Percentiles rank a stretch among this genome's conserved stretches.
phyloP scores from a whole-genome alignment of 257 asterid genomes.

The Solanum chaucha region DNA sequence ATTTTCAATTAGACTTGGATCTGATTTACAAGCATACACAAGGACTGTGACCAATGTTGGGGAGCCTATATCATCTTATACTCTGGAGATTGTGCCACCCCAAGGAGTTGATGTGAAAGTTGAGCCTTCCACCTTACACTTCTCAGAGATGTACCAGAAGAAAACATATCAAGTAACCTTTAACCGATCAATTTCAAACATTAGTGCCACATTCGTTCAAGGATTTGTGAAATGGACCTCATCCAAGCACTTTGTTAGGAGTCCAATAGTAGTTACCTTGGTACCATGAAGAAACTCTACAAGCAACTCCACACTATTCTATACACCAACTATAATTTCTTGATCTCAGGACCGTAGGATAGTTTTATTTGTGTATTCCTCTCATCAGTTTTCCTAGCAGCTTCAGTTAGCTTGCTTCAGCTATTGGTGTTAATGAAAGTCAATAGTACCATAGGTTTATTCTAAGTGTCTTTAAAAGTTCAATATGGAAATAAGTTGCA shows the following conservation, averaged over 20 bases:
- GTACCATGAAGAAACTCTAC: background rate
- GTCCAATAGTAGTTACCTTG: conserved; percentile 11
- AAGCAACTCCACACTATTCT: background rate
- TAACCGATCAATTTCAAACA: background rate
- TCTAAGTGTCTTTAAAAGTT: background rate
- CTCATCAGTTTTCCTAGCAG: background rate
- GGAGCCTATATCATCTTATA: conserved; percentile 11
- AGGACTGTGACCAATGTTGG: conserved; percentile 40
- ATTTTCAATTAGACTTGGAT: conserved; percentile 8
- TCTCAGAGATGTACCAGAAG: conserved; percentile 3
- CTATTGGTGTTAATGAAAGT: background rate
- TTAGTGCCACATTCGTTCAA: conserved; percentile 3
- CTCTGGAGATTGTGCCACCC: background rate
- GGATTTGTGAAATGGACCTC: conserved; percentile 24
- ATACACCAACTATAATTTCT: background rate
- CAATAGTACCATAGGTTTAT: background rate
- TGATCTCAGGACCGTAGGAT: background rate
- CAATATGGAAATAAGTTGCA: background rate
- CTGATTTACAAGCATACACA: background rate
- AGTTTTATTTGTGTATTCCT: background rate
- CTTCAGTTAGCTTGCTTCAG: no score
- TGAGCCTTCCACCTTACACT: conserved; percentile 4
- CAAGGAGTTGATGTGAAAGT: conserved; percentile 10
- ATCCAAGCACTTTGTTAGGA: conserved; percentile 11
- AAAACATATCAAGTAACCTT: conserved; percentile 1